Evolutionary conservation across 164 flowering plant genomes (phyloP).

Genomic region (Taxillus chinensis): DNA sequence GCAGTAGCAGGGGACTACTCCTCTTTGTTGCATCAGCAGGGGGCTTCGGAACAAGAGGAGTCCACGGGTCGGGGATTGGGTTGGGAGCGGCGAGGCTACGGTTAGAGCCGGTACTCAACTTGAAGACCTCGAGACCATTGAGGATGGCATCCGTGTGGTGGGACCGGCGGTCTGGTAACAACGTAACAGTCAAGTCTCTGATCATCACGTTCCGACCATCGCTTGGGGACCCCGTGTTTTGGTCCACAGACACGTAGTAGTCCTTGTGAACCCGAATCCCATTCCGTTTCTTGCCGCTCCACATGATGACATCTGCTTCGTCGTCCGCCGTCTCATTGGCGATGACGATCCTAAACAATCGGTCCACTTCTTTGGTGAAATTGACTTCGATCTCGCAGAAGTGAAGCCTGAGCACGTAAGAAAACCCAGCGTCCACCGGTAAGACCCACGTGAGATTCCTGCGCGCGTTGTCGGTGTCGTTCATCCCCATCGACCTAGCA

Average conservation of each 20-base stretch:
- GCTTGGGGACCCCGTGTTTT: background rate
- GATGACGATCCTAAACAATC: constrained; percentile 21
- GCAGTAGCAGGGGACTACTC: background rate
- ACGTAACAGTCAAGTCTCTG: constrained; percentile 25
- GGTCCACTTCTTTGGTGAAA: background rate
- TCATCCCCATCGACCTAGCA: constrained; percentile 7
- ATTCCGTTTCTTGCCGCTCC: constrained; percentile 9
- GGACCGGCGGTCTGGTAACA: background rate
- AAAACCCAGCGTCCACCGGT: constrained; percentile 24
- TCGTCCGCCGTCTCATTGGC: constrained; percentile 15
- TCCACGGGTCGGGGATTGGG: constrained; percentile 14
- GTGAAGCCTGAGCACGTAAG: constrained; percentile 32
- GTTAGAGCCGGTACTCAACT: constrained; percentile 15
- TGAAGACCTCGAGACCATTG: constrained; percentile 48
- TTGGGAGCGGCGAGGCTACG: constrained; percentile 33
- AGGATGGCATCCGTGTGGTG: constrained; percentile 21
- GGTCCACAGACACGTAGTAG: constrained; percentile 7
- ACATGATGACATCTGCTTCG: constrained; percentile 12
- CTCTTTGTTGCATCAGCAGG: background rate
- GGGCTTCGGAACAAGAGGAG: constrained; percentile 5
- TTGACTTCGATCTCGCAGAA: constrained; percentile 19
- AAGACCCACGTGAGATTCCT: constrained; percentile 27
- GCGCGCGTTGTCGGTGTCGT: background rate
- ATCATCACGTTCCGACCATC: background rate
- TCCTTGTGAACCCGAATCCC: constrained; percentile 19